phyloP scores from a whole-genome alignment of 1,284 basidiomycete genomes.

The Trametes polyzona region DNA sequence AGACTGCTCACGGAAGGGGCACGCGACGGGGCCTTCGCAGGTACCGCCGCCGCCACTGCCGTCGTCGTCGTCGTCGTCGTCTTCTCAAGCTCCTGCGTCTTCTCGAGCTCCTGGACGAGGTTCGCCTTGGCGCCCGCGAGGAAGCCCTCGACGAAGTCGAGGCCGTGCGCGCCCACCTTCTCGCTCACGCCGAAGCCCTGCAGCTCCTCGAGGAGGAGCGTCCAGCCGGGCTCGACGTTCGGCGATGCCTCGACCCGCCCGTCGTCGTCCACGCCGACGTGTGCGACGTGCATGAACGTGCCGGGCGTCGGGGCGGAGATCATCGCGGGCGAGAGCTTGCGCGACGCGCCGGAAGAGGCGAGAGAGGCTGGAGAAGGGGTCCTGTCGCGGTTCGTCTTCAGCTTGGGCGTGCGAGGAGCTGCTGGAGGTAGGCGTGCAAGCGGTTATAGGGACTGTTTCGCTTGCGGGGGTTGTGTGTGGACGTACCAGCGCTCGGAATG shows the following conservation, averaged over 20 bases:
- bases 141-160: slow-evolving; percentile 72
- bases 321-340: slow-evolving; percentile 49
- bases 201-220: slow-evolving; percentile 65
- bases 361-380: neutral
- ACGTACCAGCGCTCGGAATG: slow-evolving; percentile 24
- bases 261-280: slow-evolving; percentile 79
- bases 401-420: slow-evolving; percentile 19
- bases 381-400: slow-evolving; percentile 4
- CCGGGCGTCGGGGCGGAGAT: slow-evolving; percentile 76
- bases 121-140: slow-evolving; percentile 44
- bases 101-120: slow-evolving; percentile 23
- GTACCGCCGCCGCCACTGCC: neutral
- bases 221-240: slow-evolving; percentile 82
- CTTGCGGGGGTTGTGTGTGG: neutral
- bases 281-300: slow-evolving; percentile 87
- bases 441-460: neutral
- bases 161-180: slow-evolving; percentile 59
- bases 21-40: neutral
- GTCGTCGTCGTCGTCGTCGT: neutral
- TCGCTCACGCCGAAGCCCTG: slow-evolving; percentile 61
- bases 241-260: slow-evolving; percentile 72
- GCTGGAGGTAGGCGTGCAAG: neutral
- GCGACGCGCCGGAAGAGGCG: slow-evolving; percentile 1
- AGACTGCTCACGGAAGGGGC: neutral
- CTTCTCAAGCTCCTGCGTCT: slow-evolving; percentile 2